Base-by-base conservation (phyloP, 345 rosid species). In the Eucalyptus cloeziana region DNA sequence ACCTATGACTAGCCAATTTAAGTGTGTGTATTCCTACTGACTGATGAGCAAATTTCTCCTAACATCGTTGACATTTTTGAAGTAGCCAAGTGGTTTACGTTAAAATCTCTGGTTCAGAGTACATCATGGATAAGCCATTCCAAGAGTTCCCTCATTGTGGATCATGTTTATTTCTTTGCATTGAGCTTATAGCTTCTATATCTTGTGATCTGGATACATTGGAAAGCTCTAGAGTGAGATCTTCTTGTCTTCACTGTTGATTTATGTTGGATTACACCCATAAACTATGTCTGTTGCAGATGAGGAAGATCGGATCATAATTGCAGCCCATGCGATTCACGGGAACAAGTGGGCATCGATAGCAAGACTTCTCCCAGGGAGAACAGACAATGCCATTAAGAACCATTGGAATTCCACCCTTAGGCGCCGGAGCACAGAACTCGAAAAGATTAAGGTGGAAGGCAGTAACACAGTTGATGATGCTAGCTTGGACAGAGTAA, bases 341-440 rank as follows among this genome's bases (percentile, higher is more conserved):
- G 97, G 98, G 88, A 97, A 97, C 94, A 97, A 94, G 92, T 96
- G 99, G 98, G 97, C 97, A 50, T 93, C 89, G 8, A 97, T 97
- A 80, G 97, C 99, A 24, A 94, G 94, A 91, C 94, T 95, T 79
- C 94, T 97, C 69, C 96, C 95, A 0, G 98, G 99, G 80, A 94
- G 99, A 91, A 97, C 99, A 86, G 99, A 97, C 91, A 96, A 97
- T 79, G 95, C 98, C 89, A 96, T 96, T 76, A 96, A 97, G 91
- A 95, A 96, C 88, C 98, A 96, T 64, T 97, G 99, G 99, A 97
- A 97, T 91, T 96, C 97, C 87, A 92, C 97, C 87, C 92, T 96
- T 79, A 92, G 96, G 90, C 95, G 98, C 37, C 94, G 94, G 88
- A 88, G 80, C 88, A 87, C 80, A n/a, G 95, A 92, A 86, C 87